Evolutionary conservation across 129 eudicot species (phyloP), one percentile per base, ranked within the genome.

Genomic region (Artemisia tridentata): DNA sequence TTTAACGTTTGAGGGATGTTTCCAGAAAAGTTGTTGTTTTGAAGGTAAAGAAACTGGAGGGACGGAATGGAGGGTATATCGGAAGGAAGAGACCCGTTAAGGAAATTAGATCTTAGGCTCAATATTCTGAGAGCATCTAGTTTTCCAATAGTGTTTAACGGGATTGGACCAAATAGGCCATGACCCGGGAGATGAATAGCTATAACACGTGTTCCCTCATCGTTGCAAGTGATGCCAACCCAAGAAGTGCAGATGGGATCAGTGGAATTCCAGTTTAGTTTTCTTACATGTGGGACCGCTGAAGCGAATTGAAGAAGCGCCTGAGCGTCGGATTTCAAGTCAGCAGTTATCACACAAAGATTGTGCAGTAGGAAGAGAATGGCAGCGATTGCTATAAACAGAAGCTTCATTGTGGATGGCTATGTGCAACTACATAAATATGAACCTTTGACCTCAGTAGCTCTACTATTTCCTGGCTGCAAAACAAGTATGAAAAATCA

Each of bases 181-280:
- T 87, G 78, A 25, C 88, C 97, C 2, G 97, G 99, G 38, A 93
- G 95, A 74, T 83, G 96, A 58, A 93, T 62, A n/a, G 84, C 89
- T 27, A 63, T 66, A 15, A 93, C 97, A 53, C 93, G 68, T 4
- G 88, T 89, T 57, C 86, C 81, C 60, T 87, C 82, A 7, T 65
- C 68, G 29, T 86, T 83, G 78, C 99, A 93, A 18, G 85, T 77
- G 64, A 93, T 76, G 51, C 99, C 97, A 27, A 79, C 80, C 99
- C 99, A 93, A 46, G 86, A 83, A 63, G 75, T 84, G 78, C 99
- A 93, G 4, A 93, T 74, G 0, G 85, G 73, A 14, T 65, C 21
- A 16, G 84, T 14, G 53, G 78, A 65, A 53, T 84, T 81, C 99
- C 99, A 93, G 88, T 89, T 84, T 17, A 93, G 87, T 63, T 85